Conservation (phyloP, 257 asterid species). For the Solanum pimpinellifolium region DNA sequence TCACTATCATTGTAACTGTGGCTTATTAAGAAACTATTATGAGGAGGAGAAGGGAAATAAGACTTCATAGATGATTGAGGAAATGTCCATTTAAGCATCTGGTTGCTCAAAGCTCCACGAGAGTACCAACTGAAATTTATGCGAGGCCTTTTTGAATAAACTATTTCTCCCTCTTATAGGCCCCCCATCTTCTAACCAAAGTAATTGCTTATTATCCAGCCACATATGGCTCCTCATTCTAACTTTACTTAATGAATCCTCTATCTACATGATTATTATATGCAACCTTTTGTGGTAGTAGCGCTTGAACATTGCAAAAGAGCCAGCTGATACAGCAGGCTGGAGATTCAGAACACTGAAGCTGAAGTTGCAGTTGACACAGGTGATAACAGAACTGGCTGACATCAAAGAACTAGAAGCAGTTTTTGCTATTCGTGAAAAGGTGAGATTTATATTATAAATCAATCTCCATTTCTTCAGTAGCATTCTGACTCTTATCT, state of each 20-base stretch:
- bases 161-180: background rate
- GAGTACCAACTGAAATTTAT: background rate
- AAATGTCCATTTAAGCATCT: background rate
- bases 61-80: background rate
- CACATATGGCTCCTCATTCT: constrained; percentile 5
- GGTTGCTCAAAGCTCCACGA: background rate
- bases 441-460: constrained; percentile 11
- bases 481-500: constrained; percentile 19
- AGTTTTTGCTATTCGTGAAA: constrained; percentile 12
- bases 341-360: constrained; percentile 44
- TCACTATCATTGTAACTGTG: background rate
- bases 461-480: constrained; percentile 65
- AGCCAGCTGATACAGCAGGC: constrained; percentile 11
- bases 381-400: constrained; percentile 23
- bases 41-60: background rate
- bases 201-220: background rate
- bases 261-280: constrained; percentile 19
- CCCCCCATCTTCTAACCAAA: background rate
- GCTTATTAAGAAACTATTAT: background rate
- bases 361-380: constrained; percentile 35
- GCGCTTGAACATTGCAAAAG: constrained; percentile 11
- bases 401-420: constrained; percentile 16
- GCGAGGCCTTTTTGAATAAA: background rate
- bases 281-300: constrained; percentile 12
- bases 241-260: constrained; percentile 17